A percentile compares a stretch with the other conserved stretches of the same genome.
Conservation (phyloP, 805 yeast genomes). For the Naumovozyma baii region DNA sequence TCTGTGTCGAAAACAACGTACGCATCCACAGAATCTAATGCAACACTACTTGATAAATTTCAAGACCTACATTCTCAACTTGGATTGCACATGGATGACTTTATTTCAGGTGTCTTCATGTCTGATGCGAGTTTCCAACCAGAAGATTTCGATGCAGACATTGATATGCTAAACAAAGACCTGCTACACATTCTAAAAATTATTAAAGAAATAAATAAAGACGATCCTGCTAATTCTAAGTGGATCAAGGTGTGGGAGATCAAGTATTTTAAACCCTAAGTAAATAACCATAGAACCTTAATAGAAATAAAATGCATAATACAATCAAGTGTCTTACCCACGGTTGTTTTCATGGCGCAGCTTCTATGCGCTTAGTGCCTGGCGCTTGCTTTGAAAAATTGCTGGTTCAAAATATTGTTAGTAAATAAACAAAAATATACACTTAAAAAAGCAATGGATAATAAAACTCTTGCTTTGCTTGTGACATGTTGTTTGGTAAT, state of each 20-base stretch:
- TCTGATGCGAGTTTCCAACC: slow-evolving; percentile 26
- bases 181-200: slow-evolving; percentile 28
- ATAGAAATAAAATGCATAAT: no score
- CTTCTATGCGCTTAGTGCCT: no score
- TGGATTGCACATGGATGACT: slow-evolving; percentile 44
- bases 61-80: slow-evolving; percentile 35
- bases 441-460: no score
- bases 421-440: no score
- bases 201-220: slow-evolving; percentile 39
- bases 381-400: neutral
- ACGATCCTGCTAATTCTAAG: slow-evolving; percentile 40
- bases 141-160: slow-evolving; percentile 25
- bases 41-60: slow-evolving; percentile 40
- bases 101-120: slow-evolving; percentile 48
- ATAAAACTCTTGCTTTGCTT: neutral
- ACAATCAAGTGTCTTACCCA: no score
- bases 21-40: slow-evolving; percentile 22
- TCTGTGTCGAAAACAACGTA: slow-evolving; percentile 39
- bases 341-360: no score
- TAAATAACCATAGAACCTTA: neutral
- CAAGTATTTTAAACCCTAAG: slow-evolving; percentile 17
- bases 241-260: slow-evolving; percentile 29
- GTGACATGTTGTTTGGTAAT: neutral
- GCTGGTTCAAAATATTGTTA: neutral
- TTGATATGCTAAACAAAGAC: slow-evolving; percentile 17